Base-by-base conservation (phyloP, 371 early-diverging fungal species). In the Apophysomyces variabilis region DNA sequence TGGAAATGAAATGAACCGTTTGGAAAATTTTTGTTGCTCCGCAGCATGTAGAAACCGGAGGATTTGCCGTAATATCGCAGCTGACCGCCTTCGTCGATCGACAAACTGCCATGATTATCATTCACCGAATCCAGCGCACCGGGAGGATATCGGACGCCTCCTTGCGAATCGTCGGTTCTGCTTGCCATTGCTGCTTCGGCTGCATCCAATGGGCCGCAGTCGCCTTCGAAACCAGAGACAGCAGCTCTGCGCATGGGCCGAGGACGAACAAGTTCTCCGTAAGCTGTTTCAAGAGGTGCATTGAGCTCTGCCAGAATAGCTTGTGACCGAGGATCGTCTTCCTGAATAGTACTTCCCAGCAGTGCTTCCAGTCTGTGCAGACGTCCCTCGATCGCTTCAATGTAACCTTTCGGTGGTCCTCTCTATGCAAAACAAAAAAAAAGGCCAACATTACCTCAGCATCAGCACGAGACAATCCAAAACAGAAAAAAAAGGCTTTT, bases 361-460 rank as follows among this genome's bases (percentile, higher is more conserved):
- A 90, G 63, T 21, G 85, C 85, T 67, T 91, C 91, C 62, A 88
- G 72, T 61, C 86, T 79, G 71, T 86, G 88, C 54, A 91, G 67
- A 35, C 90, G 79, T 38, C 83, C 83, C 64, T 91, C 91, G 44
- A 91, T 90, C 9, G 86, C 89, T 65, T 90, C 90, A 57, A 91
- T 89, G 66, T 91, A 90, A 16, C 91, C 91, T 77, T 88, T 88
- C 7, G 89, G 86, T 45, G 89, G 89, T 2, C 89, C 89, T 66
- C 91, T 75, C 77, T 90, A 37, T 45, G 38, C 13, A 36, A 66
- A n/a, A 41, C 13, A 26, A 45, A 64, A 41, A 41, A 62, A 36
- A 47, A 35, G 50, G 8, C 12, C 16, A 41, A 13, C 41, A 13
- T 11, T 26, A 11, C 57, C 59, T 38, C 18, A 47, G 47, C 43